A percentile compares a stretch with the other conserved stretches of the same genome.
phyloP scores from a whole-genome alignment of 345 rosid species.

The Capsella bursapastoris region DNA sequence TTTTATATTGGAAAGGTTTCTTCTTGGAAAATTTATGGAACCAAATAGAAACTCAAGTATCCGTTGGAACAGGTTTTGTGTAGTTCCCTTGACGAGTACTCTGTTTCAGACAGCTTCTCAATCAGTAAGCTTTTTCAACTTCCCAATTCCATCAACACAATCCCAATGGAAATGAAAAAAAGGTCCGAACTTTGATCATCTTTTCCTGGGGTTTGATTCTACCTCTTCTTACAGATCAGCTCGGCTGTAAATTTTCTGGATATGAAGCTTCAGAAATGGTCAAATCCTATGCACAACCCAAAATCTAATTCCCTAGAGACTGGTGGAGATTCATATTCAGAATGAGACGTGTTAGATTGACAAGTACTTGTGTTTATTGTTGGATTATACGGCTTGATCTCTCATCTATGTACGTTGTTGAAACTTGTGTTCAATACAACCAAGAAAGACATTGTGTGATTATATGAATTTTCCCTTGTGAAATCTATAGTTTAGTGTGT shows the following conservation, averaged over 20 bases:
- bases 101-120: conserved; percentile 51
- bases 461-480: background rate
- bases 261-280: conserved; percentile 27
- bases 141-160: background rate
- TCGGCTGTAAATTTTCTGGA: conserved; percentile 29
- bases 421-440: background rate
- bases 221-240: conserved; percentile 32
- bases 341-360: conserved; percentile 15
- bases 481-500: background rate
- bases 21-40: background rate
- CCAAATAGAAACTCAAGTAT: background rate
- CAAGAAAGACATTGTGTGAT: conserved; percentile 1
- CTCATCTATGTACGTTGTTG: conserved; percentile 10
- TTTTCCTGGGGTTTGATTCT: background rate
- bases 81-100: conserved; percentile 59
- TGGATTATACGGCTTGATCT: conserved; percentile 1
- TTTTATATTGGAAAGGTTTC: background rate
- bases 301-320: background rate
- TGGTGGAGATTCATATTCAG: conserved; percentile 11
- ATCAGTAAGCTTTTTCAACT: conserved; percentile 50
- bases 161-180: background rate
- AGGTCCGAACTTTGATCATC: background rate
- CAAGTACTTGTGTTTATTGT: background rate
- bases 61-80: conserved; percentile 58
- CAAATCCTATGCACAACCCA: conserved; percentile 23